Conservation (phyloP, 345 rosid genomes). For the Populus simonii region DNA sequence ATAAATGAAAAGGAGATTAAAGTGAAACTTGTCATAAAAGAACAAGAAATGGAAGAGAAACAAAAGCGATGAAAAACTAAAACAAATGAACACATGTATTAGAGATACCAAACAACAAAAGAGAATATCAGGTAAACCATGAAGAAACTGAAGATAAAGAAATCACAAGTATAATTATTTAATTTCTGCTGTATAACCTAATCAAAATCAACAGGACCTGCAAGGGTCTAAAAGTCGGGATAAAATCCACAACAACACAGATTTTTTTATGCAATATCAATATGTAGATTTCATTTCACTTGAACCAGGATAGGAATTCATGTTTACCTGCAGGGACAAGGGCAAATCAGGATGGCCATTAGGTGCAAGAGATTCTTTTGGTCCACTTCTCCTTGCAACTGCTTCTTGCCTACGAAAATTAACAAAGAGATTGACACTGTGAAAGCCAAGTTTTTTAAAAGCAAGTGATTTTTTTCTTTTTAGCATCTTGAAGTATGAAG, state of each 20-base stretch:
- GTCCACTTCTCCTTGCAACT: constrained; percentile 30
- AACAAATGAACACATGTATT: not conserved
- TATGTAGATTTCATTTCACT: not conserved
- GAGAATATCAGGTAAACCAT: not conserved
- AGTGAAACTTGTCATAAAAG: not conserved
- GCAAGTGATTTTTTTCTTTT: constrained; percentile 2
- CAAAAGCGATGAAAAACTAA: not conserved
- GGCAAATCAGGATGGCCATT: constrained; percentile 27
- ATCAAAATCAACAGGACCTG: too few species aligned
- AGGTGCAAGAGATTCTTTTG: constrained; percentile 26
- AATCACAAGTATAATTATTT: too few species aligned
- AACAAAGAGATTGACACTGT: constrained; percentile 4
- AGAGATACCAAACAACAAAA: not conserved
- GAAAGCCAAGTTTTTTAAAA: not conserved
- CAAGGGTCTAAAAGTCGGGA: not conserved
- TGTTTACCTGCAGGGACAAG: constrained; percentile 44
- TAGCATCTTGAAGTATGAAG: not conserved
- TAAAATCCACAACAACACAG: not conserved
- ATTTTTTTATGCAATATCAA: not conserved
- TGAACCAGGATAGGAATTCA: constrained; percentile 7
- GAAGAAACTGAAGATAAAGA: too few species aligned
- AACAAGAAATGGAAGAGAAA: not conserved
- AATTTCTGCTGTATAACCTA: too few species aligned
- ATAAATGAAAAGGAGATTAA: not conserved
- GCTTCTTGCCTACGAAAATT: constrained; percentile 41